Conservation (phyloP, 2,329 filamentous ascomycete genomes). For the Aureobasidium sp. region DNA sequence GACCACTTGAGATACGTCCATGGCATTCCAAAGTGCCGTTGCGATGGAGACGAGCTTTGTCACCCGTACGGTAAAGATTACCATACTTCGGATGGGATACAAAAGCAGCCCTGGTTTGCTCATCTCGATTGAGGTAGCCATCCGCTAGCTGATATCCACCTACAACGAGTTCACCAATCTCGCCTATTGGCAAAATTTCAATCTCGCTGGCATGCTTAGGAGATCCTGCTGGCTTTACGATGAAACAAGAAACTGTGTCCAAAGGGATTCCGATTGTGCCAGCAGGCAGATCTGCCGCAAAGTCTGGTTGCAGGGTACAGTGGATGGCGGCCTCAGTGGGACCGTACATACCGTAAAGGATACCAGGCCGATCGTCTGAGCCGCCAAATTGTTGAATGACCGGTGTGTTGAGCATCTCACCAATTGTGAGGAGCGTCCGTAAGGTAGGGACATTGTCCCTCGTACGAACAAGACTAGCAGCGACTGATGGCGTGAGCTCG, state of each 20-base stretch:
- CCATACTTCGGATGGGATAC: constrained; percentile 57
- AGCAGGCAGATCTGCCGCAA: constrained; percentile 48
- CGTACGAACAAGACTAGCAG: constrained; percentile 63
- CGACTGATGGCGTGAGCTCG: constrained; percentile 84
- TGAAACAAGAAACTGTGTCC: constrained; percentile 70
- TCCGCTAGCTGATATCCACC: constrained; percentile 72
- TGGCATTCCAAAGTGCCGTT: constrained; percentile 73
- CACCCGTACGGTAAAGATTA: constrained; percentile 72
- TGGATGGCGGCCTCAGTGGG: constrained; percentile 90
- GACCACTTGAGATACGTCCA: constrained; percentile 68
- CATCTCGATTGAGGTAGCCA: constrained; percentile 72
- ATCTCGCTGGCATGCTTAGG: constrained; percentile 25
- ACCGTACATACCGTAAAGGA: constrained; percentile 90
- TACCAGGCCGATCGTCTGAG: constrained; percentile 42
- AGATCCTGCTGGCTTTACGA: constrained; percentile 44
- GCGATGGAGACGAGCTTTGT: constrained; percentile 61
- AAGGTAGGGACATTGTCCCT: constrained; percentile 59
- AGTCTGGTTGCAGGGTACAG: constrained; percentile 64
- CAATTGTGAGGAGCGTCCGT: constrained; percentile 72
- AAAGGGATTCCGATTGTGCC: constrained; percentile 70
- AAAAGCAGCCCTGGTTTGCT: constrained; percentile 67
- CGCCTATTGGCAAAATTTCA: constrained; percentile 53
- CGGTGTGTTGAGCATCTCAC: constrained; percentile 77
- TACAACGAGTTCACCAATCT: constrained; percentile 71
- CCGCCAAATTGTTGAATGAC: constrained; percentile 75